Evolutionary conservation across 2,329 filamentous ascomycete genomes (phyloP), one percentile per base, ranked within the genome.

Genomic region (Teratosphaeria nubilosa): DNA sequence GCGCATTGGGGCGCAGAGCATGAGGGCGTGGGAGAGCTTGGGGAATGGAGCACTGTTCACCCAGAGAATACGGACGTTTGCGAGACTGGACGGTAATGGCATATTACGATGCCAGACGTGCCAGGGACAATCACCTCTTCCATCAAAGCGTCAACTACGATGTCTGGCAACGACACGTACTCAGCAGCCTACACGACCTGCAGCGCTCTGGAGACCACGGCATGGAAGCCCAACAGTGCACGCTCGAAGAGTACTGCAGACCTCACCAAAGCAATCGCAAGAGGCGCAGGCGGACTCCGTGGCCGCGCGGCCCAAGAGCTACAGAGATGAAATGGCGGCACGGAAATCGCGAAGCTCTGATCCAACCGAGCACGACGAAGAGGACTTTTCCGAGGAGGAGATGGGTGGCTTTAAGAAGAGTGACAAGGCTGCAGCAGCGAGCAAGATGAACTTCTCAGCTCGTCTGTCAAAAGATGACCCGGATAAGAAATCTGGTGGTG

Each of bases 361-460:
- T 20, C 27, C 53, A 32, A 20, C 51, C 45, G 53, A 45, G 56
- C 20, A 60, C n/a, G 76, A 77, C 31, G 70, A 71, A 22, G 69
- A 72, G 16, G 67, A 69, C 10, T 6, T 6, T 48, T 48, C 41
- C 9, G 73, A 75, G 41, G 73, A 76, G 30, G 82, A 83, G 52
- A 77, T 83, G 56, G 74, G 78, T 59, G 83, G 80, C 24, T 90
- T 91, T 70, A 81, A 80, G 63, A 80, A 83, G 66, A 91, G 89
- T 59, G 92, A 95, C 71, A 92, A 87, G 73, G 94, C 91, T 34
- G 83, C 86, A 13, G 86, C 90, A 68, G 94, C 91, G 11, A 88
- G 91, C 2, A 87, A 97, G 69, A 80, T 99, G 65, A 95, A 99
- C 71, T 78, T 97, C 66, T 86, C 86, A 62, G 94, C 94, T 14